Evolutionary conservation across 163 green algal genomes (phyloP).

Genomic region (Scenedesmus sp.): DNA sequence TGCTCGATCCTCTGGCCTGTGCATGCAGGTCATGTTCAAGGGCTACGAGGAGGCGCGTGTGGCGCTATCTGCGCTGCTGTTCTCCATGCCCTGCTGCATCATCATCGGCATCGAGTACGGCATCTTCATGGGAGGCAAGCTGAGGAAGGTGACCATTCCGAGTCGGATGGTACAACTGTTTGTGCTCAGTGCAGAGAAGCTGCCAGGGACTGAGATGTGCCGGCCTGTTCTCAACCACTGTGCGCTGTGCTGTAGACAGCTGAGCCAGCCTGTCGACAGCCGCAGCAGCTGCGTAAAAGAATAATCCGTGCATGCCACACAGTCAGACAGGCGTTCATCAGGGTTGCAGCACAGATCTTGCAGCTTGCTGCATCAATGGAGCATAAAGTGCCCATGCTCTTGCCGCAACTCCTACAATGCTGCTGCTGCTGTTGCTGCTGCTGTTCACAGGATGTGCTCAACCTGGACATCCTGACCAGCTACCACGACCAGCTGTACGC

Average conservation of each 20-base stretch:
- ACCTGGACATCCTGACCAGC: slow-evolving; percentile 44
- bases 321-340: no score
- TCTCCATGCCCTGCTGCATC: slow-evolving; percentile 51
- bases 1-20: background rate
- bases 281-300: no score
- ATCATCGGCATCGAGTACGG: slow-evolving; percentile 48
- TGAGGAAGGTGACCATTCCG: slow-evolving; percentile 8
- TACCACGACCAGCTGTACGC: slow-evolving; percentile 52
- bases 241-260: background rate
- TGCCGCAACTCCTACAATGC: background rate
- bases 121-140: slow-evolving; percentile 34
- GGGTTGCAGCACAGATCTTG: background rate
- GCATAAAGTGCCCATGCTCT: background rate
- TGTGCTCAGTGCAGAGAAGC: background rate
- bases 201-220: no score
- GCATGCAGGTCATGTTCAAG: slow-evolving; percentile 46
- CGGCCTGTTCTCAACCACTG: no score
- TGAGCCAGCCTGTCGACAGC: background rate
- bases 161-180: no score
- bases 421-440: background rate
- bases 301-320: no score
- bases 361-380: background rate
- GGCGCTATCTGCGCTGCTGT: slow-evolving; percentile 47
- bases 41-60: slow-evolving; percentile 55
- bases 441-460: slow-evolving; percentile 15